These are phyloP conservation scores for Pestalotiopsis sp. DNA, from an alignment of 2,329 filamentous ascomycete genomes.

Conservation along the genomic window DNA sequence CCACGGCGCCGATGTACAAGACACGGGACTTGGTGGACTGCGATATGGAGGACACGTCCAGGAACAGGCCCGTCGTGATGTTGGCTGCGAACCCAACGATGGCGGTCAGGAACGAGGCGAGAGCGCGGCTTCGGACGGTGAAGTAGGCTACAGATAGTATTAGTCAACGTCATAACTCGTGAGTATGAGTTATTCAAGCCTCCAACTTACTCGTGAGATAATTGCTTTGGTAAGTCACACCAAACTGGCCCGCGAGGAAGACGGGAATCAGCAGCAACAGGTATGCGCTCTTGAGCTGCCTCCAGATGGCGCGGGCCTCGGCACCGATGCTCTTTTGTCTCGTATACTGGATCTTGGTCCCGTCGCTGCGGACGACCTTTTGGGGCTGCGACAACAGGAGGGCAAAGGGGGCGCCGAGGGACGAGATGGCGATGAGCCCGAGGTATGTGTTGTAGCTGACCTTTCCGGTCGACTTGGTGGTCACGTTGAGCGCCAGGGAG, in stretches of 20 bases:
- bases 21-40: slow-evolving; percentile 4
- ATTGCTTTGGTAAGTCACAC: slow-evolving; percentile 7
- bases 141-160: not conserved
- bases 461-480: slow-evolving; percentile 3
- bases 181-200: no score
- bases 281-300: slow-evolving; percentile 1
- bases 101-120: slow-evolving; percentile 6
- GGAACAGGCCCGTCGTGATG: not conserved
- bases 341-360: slow-evolving; percentile 1
- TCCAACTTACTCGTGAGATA: not conserved
- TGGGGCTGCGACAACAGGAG: slow-evolving; percentile 4
- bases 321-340: not conserved
- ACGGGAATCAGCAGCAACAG: not conserved
- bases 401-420: slow-evolving; percentile 1
- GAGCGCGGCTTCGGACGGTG: slow-evolving; percentile 2
- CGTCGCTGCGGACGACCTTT: slow-evolving; percentile 4
- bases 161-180: not conserved
- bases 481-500: slow-evolving; percentile 2
- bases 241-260: slow-evolving; percentile 6
- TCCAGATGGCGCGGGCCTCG: slow-evolving; percentile 4
- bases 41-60: not conserved
- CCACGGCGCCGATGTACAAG: not conserved
- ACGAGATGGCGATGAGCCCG: slow-evolving; percentile 1
- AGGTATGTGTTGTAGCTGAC: slow-evolving; percentile 9
- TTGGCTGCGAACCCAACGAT: slow-evolving; percentile 2